phyloP scores from a whole-genome alignment of 257 asterid species.

The Striga asiatica region DNA sequence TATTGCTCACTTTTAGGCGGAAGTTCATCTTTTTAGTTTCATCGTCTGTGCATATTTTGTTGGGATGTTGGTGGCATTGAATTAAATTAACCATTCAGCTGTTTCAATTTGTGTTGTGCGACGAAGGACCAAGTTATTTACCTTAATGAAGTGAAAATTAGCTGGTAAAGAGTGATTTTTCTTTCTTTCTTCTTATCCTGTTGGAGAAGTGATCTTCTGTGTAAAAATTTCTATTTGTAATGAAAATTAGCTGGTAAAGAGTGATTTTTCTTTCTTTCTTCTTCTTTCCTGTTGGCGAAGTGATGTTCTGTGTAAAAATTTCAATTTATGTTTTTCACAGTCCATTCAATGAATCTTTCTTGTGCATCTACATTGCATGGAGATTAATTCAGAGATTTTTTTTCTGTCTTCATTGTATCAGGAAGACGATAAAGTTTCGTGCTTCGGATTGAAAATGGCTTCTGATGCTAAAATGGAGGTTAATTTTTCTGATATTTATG shows the following conservation, averaged over 20 bases:
- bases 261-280: not conserved
- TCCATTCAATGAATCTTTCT: too few species aligned
- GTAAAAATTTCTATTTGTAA: not conserved
- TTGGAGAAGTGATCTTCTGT: not conserved
- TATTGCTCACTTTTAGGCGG: not conserved
- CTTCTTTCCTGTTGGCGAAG: not conserved
- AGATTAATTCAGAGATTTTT: not conserved
- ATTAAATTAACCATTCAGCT: not conserved
- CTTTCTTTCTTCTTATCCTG: not conserved
- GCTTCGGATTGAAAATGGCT: slow-evolving; percentile 37
- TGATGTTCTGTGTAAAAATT: not conserved
- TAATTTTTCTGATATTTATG: slow-evolving; percentile 56
- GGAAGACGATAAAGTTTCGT: slow-evolving; percentile 45
- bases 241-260: not conserved
- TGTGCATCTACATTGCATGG: not conserved
- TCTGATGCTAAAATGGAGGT: slow-evolving; percentile 31
- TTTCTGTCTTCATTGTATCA: slow-evolving; percentile 18
- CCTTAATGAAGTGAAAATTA: not conserved
- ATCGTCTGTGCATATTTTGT: not conserved
- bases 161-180: not conserved
- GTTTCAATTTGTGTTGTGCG: slow-evolving; percentile 8
- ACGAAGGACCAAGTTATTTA: not conserved
- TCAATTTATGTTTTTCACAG: too few species aligned
- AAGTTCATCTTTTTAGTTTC: not conserved
- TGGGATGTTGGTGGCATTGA: not conserved